phyloP scores from a whole-genome alignment of 164 flowering plant species.

The Kingdonia uniflora region DNA sequence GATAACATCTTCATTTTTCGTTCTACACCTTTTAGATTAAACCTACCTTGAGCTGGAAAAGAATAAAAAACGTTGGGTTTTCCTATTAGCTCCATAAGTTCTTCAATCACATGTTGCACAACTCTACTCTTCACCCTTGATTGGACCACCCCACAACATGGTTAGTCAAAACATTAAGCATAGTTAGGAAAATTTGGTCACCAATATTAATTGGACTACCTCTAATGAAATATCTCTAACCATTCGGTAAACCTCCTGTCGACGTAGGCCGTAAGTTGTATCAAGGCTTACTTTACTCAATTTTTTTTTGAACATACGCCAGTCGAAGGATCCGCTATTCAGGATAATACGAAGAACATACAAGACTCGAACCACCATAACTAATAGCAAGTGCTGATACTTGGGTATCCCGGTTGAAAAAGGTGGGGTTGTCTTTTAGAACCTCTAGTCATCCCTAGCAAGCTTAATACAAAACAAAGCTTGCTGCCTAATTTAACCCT shows the following conservation, averaged over 20 bases:
- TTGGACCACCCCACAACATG: conserved; percentile 48
- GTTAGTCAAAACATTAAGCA: conserved; percentile 29
- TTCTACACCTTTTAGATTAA: conserved; percentile 22
- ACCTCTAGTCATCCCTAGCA: conserved; percentile 3
- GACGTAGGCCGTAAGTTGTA: neutral
- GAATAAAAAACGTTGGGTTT: conserved; percentile 20
- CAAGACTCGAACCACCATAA: conserved; percentile 6
- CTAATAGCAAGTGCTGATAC: neutral
- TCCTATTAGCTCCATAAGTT: conserved; percentile 3
- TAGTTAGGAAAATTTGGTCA: conserved; percentile 5
- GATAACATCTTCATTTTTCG: conserved; percentile 3
- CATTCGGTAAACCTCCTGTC: conserved; percentile 1
- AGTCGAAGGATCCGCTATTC: conserved; percentile 8
- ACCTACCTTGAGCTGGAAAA: conserved; percentile 16
- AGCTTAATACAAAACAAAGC: conserved; percentile 6
- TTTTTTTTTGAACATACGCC: conserved; percentile 10
- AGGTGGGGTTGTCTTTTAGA: conserved; percentile 7
- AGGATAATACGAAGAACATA: conserved; percentile 4
- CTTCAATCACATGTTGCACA: neutral
- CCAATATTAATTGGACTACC: conserved; percentile 8
- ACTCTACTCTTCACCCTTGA: conserved; percentile 22
- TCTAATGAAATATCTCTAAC: neutral
- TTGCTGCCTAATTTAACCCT: conserved; percentile 5
- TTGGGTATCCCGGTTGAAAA: conserved; percentile 12
- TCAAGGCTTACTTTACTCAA: conserved; percentile 8